Evolutionary conservation across 768 basidiomycete genomes (phyloP).

Genomic region (Panellus pusillus): DNA sequence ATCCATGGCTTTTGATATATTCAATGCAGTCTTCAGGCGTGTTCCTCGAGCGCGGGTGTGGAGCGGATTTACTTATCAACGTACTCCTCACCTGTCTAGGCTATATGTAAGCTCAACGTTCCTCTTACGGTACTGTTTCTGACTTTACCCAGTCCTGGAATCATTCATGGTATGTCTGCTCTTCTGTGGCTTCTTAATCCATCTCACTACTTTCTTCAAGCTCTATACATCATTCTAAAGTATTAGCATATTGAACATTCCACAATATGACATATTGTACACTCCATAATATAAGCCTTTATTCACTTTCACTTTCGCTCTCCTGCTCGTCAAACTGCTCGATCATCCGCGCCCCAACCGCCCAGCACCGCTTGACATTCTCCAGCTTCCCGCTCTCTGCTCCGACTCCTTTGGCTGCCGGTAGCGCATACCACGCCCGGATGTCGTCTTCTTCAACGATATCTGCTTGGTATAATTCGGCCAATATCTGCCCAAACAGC

Average conservation of each 20-base stretch:
- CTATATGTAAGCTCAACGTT: no score
- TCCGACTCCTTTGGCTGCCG: constrained; percentile 53
- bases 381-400: constrained; percentile 43
- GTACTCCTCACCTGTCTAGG: no score
- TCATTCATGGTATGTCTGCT: no score
- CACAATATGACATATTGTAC: constrained; percentile 21
- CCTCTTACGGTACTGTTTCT: no score
- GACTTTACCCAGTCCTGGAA: no score
- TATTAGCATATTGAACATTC: constrained; percentile 40
- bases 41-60: no score
- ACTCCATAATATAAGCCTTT: constrained; percentile 13
- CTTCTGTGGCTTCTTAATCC: constrained; percentile 3
- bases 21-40: no score
- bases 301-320: constrained; percentile 32
- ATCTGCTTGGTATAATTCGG: constrained; percentile 88
- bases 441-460: constrained; percentile 90
- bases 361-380: constrained; percentile 68
- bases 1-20: no score
- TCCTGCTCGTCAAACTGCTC: constrained; percentile 81
- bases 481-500: constrained; percentile 83
- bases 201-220: constrained; percentile 33
- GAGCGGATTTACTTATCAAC: no score
- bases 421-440: constrained; percentile 75
- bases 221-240: constrained; percentile 81
- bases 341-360: constrained; percentile 71